A percentile compares a stretch with the other conserved stretches of the same genome.
phyloP scores from a whole-genome alignment of 1,139 yeast species.

The Debaryomyces psychrophilus region DNA sequence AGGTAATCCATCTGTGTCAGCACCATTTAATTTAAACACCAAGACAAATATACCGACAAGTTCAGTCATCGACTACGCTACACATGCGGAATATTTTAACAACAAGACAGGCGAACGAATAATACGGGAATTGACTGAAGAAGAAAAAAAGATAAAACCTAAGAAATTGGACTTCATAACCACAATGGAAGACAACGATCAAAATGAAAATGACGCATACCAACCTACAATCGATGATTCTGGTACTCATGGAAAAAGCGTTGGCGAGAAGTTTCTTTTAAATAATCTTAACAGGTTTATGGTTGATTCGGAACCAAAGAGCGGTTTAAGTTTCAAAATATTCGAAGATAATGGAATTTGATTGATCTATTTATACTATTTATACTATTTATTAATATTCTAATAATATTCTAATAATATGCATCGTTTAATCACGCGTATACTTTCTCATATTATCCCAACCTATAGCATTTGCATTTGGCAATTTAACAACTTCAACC shows the following conservation, averaged over 20 bases:
- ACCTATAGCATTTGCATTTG: conserved; percentile 49
- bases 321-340: conserved; percentile 22
- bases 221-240: conserved; percentile 5
- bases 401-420: neutral
- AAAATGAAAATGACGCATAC: neutral
- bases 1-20: neutral
- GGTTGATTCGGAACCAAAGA: conserved; percentile 18
- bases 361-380: conserved; percentile 4
- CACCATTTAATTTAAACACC: neutral
- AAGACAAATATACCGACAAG: neutral
- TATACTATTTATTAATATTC: neutral
- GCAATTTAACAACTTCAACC: conserved; percentile 46
- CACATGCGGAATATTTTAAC: conserved; percentile 31
- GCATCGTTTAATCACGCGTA: conserved; percentile 18
- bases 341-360: conserved; percentile 17
- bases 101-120: conserved; percentile 31
- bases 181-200: conserved; percentile 13
- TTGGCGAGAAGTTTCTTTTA: conserved; percentile 17
- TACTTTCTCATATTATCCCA: conserved; percentile 51
- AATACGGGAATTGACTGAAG: conserved; percentile 23
- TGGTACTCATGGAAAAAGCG: conserved; percentile 16
- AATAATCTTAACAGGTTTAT: conserved; percentile 16
- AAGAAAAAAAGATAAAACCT: conserved; percentile 30
- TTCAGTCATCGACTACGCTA: conserved; percentile 18
- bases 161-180: conserved; percentile 26